Base-by-base conservation (phyloP, 257 asterid species). In the Solanum chmielewskii region DNA sequence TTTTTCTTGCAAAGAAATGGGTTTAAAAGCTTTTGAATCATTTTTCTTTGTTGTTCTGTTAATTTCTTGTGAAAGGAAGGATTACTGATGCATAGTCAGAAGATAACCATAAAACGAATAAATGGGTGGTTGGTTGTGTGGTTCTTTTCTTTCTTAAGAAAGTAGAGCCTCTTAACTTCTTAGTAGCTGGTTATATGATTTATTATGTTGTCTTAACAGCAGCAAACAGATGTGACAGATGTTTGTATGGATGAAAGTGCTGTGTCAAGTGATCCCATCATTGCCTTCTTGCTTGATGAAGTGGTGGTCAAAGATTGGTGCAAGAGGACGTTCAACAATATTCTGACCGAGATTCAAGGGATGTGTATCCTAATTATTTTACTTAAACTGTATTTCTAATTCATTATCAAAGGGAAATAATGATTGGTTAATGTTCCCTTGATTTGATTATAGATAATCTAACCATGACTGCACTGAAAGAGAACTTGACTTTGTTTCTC, bases 171-270 rank as follows among this genome's bases (percentile, higher is more conserved):
- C 84, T 47, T 80, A 16, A 80, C 68, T 80, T 80, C 44, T 47
- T 80, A 2, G 44, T 29, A 80, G 69, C 42, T 81, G 85, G 87
- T 44, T 85, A 47, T 27, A 31, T 85, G 6, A 44, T 78, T 59
- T 83, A 25, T 75, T 89, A 77, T 49, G 70, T 86, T 90, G 87
- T 90, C 97, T 97, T 94, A 92, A 94, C 87, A n/a, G 83, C 86
- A 87, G 90, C 84, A 18, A 81, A 86, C 94, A 97, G 99, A 97
- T 93, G 94, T 96, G 87, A 92, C 94, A 52, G 98, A 96, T 92
- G 99, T 96, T 84, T 97, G 99, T 88, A 97, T 97, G 99, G 98
- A 97, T 91, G 99, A 97, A 91, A 93, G 90, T 90, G 99, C 99
- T 86, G 98, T 97, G 83, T 97, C 99, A 56, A 96, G 98, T 90